Evolutionary conservation across 2,329 filamentous ascomycete genomes (phyloP).

Genomic region (Exophiala mesophila): DNA sequence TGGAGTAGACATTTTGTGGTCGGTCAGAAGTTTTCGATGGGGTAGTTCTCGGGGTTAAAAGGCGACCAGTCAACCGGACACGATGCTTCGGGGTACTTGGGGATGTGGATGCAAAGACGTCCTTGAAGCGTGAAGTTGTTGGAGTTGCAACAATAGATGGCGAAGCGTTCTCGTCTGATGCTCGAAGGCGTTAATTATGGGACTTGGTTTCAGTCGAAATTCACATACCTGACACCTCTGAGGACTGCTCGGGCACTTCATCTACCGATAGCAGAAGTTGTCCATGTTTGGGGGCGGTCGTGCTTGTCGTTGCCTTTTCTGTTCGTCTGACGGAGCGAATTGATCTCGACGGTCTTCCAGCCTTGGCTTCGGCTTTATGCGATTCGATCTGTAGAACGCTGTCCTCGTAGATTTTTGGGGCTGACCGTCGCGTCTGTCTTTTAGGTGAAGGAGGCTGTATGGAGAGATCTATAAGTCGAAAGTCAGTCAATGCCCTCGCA

Average conservation of each 20-base stretch:
- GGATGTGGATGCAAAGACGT: slow-evolving; percentile 65
- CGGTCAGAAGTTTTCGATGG: slow-evolving; percentile 68
- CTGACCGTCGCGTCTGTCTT: slow-evolving; percentile 43
- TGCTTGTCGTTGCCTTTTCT: slow-evolving; percentile 47
- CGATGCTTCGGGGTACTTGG: slow-evolving; percentile 79
- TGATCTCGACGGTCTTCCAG: slow-evolving; percentile 20
- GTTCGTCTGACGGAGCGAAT: slow-evolving; percentile 34
- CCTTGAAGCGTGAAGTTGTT: slow-evolving; percentile 65
- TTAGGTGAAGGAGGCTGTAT: slow-evolving; percentile 31
- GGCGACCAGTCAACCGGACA: slow-evolving; percentile 69
- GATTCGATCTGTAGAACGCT: slow-evolving; percentile 21
- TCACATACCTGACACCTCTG: slow-evolving; percentile 28
- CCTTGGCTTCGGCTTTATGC: slow-evolving; percentile 5
- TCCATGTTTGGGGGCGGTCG: slow-evolving; percentile 20
- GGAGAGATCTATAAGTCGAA: slow-evolving; percentile 14
- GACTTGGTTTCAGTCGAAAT: neutral
- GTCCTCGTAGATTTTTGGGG: slow-evolving; percentile 38
- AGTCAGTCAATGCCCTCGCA: slow-evolving; percentile 4
- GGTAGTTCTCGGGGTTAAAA: slow-evolving; percentile 73
- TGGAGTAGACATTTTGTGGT: slow-evolving; percentile 71
- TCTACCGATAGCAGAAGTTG: too few species aligned
- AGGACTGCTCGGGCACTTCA: slow-evolving; percentile 17
- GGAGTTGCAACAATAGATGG: slow-evolving; percentile 43
- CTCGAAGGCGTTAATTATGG: slow-evolving; percentile 48
- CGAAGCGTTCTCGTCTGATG: slow-evolving; percentile 42